Conservation (phyloP, 2,329 filamentous ascomycete species). For the Penicillium brevicompactum region DNA sequence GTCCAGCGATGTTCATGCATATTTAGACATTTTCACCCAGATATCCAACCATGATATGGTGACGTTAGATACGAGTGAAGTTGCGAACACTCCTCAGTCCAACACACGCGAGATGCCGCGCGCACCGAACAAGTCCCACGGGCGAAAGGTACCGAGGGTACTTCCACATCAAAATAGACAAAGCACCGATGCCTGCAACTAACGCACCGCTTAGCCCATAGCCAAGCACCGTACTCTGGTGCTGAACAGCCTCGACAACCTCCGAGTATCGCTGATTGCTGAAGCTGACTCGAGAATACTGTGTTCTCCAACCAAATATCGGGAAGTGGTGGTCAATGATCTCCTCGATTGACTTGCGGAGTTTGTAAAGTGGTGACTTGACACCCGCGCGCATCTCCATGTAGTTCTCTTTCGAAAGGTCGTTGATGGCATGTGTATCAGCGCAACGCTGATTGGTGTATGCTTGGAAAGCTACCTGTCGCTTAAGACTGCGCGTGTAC, state of each 20-base stretch:
- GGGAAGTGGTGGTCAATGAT: slow-evolving; percentile 75
- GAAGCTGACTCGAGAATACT: slow-evolving; percentile 91
- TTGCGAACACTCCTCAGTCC: slow-evolving; percentile 15
- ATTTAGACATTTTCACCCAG: neutral
- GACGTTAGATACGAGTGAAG: neutral
- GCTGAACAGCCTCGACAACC: slow-evolving; percentile 69
- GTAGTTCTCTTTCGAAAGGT: slow-evolving; percentile 88
- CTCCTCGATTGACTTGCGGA: slow-evolving; percentile 88
- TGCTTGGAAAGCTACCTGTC: slow-evolving; percentile 60
- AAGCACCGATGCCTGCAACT: slow-evolving; percentile 30
- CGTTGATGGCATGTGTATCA: slow-evolving; percentile 88
- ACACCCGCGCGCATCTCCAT: slow-evolving; percentile 90
- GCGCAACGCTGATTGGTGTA: slow-evolving; percentile 75
- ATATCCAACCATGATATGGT: neutral
- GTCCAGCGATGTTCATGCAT: neutral
- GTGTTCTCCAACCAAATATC: slow-evolving; percentile 80
- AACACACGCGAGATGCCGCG: slow-evolving; percentile 16
- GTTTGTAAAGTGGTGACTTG: slow-evolving; percentile 71
- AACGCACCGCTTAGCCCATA: slow-evolving; percentile 33
- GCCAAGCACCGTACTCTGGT: slow-evolving; percentile 66
- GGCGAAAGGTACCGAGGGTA: slow-evolving; percentile 26
- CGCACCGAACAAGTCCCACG: slow-evolving; percentile 15
- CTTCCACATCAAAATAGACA: slow-evolving; percentile 36
- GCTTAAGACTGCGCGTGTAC: slow-evolving; percentile 49
- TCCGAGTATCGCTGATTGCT: slow-evolving; percentile 89